Conservation (phyloP, 306 rosid species). For the Cyamopsis tetragonoloba region DNA sequence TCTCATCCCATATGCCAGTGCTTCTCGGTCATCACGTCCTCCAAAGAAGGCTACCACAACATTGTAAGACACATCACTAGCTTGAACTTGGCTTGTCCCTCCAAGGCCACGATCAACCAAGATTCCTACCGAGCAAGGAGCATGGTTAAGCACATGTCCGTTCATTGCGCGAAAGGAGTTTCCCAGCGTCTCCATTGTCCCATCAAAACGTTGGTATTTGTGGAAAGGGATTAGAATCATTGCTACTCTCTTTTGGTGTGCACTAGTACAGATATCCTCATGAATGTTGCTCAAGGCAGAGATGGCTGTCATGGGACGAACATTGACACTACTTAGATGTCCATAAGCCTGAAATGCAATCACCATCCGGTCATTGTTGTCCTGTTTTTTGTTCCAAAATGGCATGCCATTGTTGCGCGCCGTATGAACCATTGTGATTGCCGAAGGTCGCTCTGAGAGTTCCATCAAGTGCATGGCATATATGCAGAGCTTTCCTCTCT, state of each 20-base stretch:
- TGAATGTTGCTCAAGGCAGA: conserved; percentile 55
- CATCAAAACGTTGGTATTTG: conserved; percentile 53
- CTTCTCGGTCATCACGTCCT: conserved; percentile 63
- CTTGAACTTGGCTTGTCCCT: conserved; percentile 57
- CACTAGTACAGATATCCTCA: conserved; percentile 70
- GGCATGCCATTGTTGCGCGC: conserved; percentile 66
- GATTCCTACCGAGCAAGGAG: conserved; percentile 69
- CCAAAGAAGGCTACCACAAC: conserved; percentile 51
- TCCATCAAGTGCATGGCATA: conserved; percentile 83
- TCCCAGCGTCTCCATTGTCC: conserved; percentile 57
- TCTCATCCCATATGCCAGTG: conserved; percentile 62
- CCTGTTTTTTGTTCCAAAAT: conserved; percentile 53
- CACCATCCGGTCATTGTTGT: conserved; percentile 45
- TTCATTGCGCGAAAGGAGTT: conserved; percentile 32
- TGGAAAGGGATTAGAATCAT: conserved; percentile 59
- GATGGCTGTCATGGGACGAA: conserved; percentile 71
- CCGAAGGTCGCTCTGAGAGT: conserved; percentile 71
- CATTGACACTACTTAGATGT: conserved; percentile 46
- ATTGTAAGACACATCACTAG: conserved; percentile 53
- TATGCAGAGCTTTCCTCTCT: conserved; percentile 49
- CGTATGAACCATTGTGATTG: conserved; percentile 71
- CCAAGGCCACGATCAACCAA: conserved; percentile 68
- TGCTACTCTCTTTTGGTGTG: conserved; percentile 53
- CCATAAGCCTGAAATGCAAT: conserved; percentile 67
- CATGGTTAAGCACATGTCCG: conserved; percentile 46